A percentile compares a stretch with the other conserved stretches of the same genome.
These are phyloP conservation scores for Hypocreales sp. DNA, from an alignment of 2,329 filamentous ascomycete species.

Conservation along the genomic window DNA sequence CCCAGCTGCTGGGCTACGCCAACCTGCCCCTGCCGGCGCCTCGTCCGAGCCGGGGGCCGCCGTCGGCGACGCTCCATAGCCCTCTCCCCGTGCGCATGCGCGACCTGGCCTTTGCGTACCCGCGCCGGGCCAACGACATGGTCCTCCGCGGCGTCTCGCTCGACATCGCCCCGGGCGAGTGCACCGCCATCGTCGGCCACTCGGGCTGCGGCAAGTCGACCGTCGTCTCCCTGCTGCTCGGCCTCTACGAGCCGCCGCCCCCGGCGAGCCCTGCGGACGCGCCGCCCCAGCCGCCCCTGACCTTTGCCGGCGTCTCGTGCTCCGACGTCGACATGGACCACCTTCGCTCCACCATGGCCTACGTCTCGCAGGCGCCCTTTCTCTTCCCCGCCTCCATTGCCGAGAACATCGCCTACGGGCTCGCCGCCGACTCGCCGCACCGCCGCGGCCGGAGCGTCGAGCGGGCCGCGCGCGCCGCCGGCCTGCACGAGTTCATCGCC, in stretches of 20 bases:
- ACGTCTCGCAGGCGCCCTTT: constrained; percentile 56
- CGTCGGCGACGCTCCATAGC: constrained; percentile 13
- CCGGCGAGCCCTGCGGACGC: constrained; percentile 1
- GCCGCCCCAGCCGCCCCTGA: constrained; percentile 25
- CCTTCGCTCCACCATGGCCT: constrained; percentile 45
- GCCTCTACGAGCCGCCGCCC: constrained; percentile 42
- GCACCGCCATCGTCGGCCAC: constrained; percentile 63
- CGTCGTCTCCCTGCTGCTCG: constrained; percentile 56
- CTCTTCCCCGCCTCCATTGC: constrained; percentile 66
- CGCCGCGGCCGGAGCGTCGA: constrained; percentile 28
- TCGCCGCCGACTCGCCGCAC: constrained; percentile 37
- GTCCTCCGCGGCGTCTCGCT: constrained; percentile 55
- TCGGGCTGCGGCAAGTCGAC: constrained; percentile 92
- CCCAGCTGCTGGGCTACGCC: constrained; percentile 55
- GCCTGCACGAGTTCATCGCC: constrained; percentile 62
- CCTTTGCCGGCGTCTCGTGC: constrained; percentile 43
- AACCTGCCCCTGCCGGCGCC: constrained; percentile 36
- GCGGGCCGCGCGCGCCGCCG: constrained; percentile 38
- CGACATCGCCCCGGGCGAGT: constrained; percentile 43
- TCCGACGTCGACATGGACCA: constrained; percentile 40
- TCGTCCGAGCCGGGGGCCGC: constrained; percentile 43
- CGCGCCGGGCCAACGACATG: constrained; percentile 30
- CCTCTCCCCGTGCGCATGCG: constrained; percentile 29
- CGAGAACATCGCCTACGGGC: constrained; percentile 72
- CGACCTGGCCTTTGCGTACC: constrained; percentile 58